phyloP scores from a whole-genome alignment of 192 early-diverging fungal genomes.

The Dissophora ornata region DNA sequence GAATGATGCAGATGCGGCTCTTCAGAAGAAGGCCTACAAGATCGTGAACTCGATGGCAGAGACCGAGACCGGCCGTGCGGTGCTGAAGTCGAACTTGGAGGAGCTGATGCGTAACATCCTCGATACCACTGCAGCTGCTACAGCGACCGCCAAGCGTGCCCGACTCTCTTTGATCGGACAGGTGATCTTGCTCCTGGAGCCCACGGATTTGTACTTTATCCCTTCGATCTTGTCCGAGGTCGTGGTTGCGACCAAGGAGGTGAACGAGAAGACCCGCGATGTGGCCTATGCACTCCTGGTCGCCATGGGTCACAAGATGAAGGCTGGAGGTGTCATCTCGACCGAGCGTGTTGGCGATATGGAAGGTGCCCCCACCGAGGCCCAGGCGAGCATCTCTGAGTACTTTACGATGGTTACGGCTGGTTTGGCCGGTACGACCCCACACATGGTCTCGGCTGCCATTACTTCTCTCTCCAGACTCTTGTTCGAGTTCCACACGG shows the following conservation, averaged over 20 bases:
- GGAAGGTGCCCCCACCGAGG: conserved; percentile 34
- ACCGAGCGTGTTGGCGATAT: conserved; percentile 59
- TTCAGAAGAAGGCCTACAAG: conserved; percentile 98
- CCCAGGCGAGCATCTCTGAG: conserved; percentile 73
- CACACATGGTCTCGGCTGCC: conserved; percentile 93
- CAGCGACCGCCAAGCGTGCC: conserved; percentile 81
- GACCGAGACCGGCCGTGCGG: conserved; percentile 58
- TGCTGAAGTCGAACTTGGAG: conserved; percentile 62
- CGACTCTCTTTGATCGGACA: conserved; percentile 77
- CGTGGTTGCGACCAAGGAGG: conserved; percentile 94
- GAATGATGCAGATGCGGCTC: conserved; percentile 71
- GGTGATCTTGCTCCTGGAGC: conserved; percentile 72
- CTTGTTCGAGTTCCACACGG: conserved; percentile 92
- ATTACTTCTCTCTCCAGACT: conserved; percentile 84
- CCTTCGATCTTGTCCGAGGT: conserved; percentile 90
- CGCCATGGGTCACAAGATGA: conserved; percentile 93
- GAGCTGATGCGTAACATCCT: conserved; percentile 75
- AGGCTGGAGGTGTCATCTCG: conserved; percentile 66
- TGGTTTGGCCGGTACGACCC: conserved; percentile 90
- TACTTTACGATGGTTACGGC: conserved; percentile 95
- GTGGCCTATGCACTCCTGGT: conserved; percentile 88
- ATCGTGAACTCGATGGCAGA: conserved; percentile 71
- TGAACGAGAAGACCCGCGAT: conserved; percentile 86
- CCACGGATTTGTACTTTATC: conserved; percentile 83
- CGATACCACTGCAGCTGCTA: conserved; percentile 73